Evolutionary conservation across 352 stramenopile genomes (phyloP).

Genomic region (Pythium brachiatum): DNA sequence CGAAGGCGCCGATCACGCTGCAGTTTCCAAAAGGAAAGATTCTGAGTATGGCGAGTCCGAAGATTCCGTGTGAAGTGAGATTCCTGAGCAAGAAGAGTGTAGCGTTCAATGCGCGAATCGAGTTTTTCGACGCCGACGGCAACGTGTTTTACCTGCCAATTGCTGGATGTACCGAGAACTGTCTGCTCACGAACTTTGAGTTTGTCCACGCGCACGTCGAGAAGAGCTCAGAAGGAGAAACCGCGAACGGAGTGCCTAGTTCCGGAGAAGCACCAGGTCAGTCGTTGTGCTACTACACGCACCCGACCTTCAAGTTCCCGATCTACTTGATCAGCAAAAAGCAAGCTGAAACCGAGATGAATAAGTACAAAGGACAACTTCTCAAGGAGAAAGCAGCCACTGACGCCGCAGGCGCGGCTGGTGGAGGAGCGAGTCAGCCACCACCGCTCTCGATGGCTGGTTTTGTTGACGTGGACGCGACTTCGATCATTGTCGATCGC

Average conservation of each 20-base stretch:
- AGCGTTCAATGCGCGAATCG: conserved; percentile 88
- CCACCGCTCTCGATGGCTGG: conserved; percentile 22
- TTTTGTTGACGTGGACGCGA: conserved; percentile 48
- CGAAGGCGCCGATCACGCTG: conserved; percentile 79
- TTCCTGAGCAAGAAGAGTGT: conserved; percentile 85
- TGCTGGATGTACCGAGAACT: conserved; percentile 89
- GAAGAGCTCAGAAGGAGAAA: neutral
- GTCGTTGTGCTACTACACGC: conserved; percentile 33
- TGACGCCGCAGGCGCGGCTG: neutral
- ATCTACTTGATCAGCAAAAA: conserved; percentile 52
- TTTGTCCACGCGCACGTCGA: conserved; percentile 68
- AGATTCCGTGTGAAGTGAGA: conserved; percentile 80
- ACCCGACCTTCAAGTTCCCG: conserved; percentile 47
- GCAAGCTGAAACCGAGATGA: conserved; percentile 41
- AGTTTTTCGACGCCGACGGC: conserved; percentile 92
- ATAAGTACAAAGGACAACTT: conserved; percentile 29
- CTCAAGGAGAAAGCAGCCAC: conserved; percentile 8
- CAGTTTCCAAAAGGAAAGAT: conserved; percentile 88
- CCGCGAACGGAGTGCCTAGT: neutral
- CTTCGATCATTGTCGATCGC: conserved; percentile 13
- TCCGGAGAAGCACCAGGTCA: neutral
- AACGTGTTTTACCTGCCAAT: conserved; percentile 85
- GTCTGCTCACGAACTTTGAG: conserved; percentile 86
- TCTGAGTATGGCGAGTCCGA: conserved; percentile 78
- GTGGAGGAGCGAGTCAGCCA: neutral